Base-by-base conservation (phyloP, 176 grass and related monocot genomes). In the Hsuehochloa calcarea region DNA sequence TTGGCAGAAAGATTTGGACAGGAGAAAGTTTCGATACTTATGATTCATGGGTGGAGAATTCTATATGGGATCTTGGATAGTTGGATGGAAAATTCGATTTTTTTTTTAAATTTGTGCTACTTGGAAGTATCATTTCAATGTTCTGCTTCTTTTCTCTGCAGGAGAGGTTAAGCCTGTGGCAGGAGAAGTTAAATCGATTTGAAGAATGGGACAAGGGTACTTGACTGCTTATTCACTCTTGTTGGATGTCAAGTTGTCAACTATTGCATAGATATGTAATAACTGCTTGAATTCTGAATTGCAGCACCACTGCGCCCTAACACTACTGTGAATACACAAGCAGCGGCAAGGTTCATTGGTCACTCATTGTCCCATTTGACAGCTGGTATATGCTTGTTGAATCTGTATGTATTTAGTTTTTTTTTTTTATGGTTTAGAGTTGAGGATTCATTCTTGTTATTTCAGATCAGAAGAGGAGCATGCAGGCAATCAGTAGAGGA, bases 161-260 rank as follows among this genome's bases (percentile, higher is more conserved):
- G 93, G 96, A 94, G 72, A 96, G 96, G 77, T 89, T 99, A 83
- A 92, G 82, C 68, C 72, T 99, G 75, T 94, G 91, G 29, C 85
- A 92, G 39, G 93, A 96, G 78, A 96, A 94, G 78, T 80, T 99
- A 84, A 92, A 90, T 73, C 80, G 88, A 34, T 96, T 89, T 86
- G 84, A 94, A 39, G 74, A 90, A 6, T 94, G 88, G 96, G 84
- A 88, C 39, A 99, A 92, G 76, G 90, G 96, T 99, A 88, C 64
- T 69, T 85, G 15, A 55, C 25, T 74, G 29, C 6, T 17, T 70
- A 56, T 72, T 80, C 34, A 86, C 44, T 15, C 54, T 63, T 78
- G 59, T 22, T 68, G 47, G 22, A 13, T 82, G 56, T 55, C 60
- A 22, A 22, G 50, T 34, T 72, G 70, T n/a, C n/a, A n/a, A n/a